Conservation (phyloP, 1,284 basidiomycete genomes). For the Ustilago nuda region DNA sequence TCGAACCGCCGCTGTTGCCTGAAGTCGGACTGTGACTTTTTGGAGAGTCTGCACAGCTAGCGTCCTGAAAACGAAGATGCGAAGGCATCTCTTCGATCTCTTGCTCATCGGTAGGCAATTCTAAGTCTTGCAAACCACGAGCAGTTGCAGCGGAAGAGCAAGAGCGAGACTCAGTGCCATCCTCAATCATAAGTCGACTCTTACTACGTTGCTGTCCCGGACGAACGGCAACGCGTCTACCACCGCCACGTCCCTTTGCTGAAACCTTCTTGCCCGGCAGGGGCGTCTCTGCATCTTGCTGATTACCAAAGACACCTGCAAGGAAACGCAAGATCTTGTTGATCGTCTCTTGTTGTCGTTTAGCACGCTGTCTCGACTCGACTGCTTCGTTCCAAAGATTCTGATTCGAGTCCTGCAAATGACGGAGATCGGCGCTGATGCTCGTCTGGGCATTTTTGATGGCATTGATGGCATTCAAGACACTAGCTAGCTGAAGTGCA, state of each 20-base stretch:
- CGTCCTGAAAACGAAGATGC: constrained; percentile 48
- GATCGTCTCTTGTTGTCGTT: constrained; percentile 96
- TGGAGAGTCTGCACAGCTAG: constrained; percentile 41
- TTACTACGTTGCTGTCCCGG: constrained; percentile 43
- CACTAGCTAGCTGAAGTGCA: constrained; percentile 65
- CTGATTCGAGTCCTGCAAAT: constrained; percentile 88
- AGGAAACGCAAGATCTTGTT: constrained; percentile 94
- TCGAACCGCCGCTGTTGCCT: constrained; percentile 28
- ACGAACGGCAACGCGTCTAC: constrained; percentile 63
- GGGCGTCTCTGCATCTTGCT: constrained; percentile 62
- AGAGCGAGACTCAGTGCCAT: constrained; percentile 11
- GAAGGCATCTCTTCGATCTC: constrained; percentile 55
- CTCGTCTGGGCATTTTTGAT: constrained; percentile 92
- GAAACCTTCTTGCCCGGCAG: constrained; percentile 37
- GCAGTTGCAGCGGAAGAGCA: constrained; percentile 10
- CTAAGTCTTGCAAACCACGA: constrained; percentile 32
- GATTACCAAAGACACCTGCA: constrained; percentile 87
- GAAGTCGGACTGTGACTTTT: constrained; percentile 20
- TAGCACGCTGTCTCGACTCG: constrained; percentile 80
- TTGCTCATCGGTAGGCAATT: constrained; percentile 42
- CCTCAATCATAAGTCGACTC: constrained; percentile 51
- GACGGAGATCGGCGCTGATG: constrained; percentile 87
- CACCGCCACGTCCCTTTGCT: constrained; percentile 32
- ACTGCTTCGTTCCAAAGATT: constrained; percentile 92
- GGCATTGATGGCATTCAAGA: constrained; percentile 84